These are phyloP conservation scores for Thozetella sp. DNA, from an alignment of 495 filamentous ascomycete genomes.

Conservation along the genomic window DNA sequence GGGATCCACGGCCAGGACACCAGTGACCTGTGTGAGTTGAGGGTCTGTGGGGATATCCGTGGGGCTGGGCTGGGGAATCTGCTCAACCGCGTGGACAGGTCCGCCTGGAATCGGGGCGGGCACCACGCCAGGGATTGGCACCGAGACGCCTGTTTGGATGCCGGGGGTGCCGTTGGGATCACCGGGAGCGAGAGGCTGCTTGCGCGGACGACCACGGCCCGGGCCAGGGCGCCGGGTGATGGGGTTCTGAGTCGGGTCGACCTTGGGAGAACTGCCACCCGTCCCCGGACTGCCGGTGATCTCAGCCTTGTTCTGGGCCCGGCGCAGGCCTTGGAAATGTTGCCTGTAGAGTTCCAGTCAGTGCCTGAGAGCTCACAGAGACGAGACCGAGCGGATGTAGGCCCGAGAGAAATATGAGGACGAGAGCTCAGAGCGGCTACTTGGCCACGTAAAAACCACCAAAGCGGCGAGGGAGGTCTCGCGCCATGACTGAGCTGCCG, in stretches of 20 bases:
- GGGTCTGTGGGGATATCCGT: constrained; percentile 4
- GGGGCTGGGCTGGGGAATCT: constrained; percentile 12
- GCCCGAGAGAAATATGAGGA: background rate
- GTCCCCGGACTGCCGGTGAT: constrained; percentile 11
- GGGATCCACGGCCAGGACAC: constrained; percentile 28
- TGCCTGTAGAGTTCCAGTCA: constrained; percentile 34
- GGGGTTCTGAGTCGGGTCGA: constrained; percentile 45
- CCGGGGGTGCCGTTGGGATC: constrained; percentile 9
- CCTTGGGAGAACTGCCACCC: constrained; percentile 23
- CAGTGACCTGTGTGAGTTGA: constrained; percentile 11
- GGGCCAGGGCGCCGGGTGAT: constrained; percentile 52
- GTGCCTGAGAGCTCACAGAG: background rate
- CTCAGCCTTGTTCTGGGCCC: constrained; percentile 47
- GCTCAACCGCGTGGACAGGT: constrained; percentile 1
- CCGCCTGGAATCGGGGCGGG: background rate
- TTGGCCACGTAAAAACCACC: background rate
- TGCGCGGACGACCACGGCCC: constrained; percentile 46
- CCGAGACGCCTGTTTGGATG: constrained; percentile 12
- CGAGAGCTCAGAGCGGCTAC: too few relatives aligned
- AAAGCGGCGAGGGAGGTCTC: too few relatives aligned
- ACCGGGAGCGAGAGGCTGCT: constrained; percentile 21
- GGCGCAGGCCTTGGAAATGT: constrained; percentile 51
- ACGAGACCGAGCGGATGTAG: background rate
- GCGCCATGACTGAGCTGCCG: too few relatives aligned
- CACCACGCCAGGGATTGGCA: background rate